Conservation (phyloP, 176 grass and related monocot species). For the Coix lacrymajobi region DNA sequence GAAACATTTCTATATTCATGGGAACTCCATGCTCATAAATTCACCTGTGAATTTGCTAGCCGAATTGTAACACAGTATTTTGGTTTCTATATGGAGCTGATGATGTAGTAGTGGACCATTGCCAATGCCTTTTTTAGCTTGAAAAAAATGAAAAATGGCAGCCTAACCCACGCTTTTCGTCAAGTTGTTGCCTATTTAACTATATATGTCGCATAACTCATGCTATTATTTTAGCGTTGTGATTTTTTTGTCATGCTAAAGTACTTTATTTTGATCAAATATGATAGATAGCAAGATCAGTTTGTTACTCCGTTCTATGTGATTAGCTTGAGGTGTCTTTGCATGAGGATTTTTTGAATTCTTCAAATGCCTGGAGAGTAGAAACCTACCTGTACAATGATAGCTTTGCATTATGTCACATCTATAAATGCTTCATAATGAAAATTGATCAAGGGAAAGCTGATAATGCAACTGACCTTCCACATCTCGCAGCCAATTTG, state of each 20-base stretch:
- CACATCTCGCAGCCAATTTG: neutral
- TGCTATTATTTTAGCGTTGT: constrained; percentile 1
- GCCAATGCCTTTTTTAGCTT: constrained; percentile 9
- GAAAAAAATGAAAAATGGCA: neutral
- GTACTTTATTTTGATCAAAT: neutral
- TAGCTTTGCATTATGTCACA: neutral
- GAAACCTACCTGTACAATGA: neutral
- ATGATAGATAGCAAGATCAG: neutral
- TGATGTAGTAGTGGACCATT: neutral
- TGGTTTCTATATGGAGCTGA: neutral
- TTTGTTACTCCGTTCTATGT: neutral
- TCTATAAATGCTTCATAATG: neutral
- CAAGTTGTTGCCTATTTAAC: neutral
- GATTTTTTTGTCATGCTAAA: constrained; percentile 16
- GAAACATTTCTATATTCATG: neutral
- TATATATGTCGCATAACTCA: neutral
- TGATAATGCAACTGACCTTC: constrained; percentile 1
- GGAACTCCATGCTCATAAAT: neutral
- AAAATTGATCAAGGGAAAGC: constrained; percentile 2
- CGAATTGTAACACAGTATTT: neutral
- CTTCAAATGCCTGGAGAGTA: neutral
- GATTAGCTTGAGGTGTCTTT: neutral
- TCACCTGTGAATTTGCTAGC: neutral
- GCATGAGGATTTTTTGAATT: neutral
- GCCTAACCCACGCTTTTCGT: neutral